phyloP scores from a whole-genome alignment of 2,329 filamentous ascomycete genomes.

The Trichoderma sp. region DNA sequence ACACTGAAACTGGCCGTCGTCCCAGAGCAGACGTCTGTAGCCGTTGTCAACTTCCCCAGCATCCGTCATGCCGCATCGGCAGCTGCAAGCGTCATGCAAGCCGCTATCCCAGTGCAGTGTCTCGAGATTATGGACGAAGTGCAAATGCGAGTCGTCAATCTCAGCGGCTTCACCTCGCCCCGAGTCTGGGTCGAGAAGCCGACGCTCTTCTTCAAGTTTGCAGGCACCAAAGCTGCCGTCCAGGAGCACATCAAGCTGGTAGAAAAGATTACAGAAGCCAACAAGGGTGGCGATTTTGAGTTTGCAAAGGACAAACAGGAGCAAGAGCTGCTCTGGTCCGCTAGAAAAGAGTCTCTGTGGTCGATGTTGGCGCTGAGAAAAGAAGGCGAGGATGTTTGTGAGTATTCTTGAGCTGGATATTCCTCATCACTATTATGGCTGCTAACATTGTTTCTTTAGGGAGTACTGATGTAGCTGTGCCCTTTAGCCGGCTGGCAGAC shows the following conservation, averaged over 20 bases:
- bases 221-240: constrained; percentile 74
- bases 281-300: constrained; percentile 67
- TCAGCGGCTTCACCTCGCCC: constrained; percentile 65
- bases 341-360: constrained; percentile 81
- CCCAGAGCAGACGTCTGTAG: constrained; percentile 72
- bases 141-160: constrained; percentile 80
- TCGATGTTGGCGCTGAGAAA: constrained; percentile 70
- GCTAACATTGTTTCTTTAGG: constrained; percentile 36
- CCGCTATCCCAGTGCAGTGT: constrained; percentile 68
- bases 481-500: constrained; percentile 70
- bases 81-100: constrained; percentile 72
- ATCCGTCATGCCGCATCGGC: constrained; percentile 74
- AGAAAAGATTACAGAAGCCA: constrained; percentile 60
- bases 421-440: too few species aligned
- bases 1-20: constrained; percentile 77
- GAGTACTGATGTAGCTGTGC: constrained; percentile 83
- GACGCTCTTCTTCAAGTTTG: constrained; percentile 83
- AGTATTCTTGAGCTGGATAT: constrained; percentile 37
- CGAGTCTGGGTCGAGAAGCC: constrained; percentile 71
- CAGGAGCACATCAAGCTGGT: constrained; percentile 72
- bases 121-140: constrained; percentile 90
- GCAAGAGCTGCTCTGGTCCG: constrained; percentile 74
- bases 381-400: constrained; percentile 66
- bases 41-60: constrained; percentile 74
- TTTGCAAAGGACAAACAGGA: constrained; percentile 71